Conservation (phyloP, 305 asterid species). For the Euphrasia arctica region DNA sequence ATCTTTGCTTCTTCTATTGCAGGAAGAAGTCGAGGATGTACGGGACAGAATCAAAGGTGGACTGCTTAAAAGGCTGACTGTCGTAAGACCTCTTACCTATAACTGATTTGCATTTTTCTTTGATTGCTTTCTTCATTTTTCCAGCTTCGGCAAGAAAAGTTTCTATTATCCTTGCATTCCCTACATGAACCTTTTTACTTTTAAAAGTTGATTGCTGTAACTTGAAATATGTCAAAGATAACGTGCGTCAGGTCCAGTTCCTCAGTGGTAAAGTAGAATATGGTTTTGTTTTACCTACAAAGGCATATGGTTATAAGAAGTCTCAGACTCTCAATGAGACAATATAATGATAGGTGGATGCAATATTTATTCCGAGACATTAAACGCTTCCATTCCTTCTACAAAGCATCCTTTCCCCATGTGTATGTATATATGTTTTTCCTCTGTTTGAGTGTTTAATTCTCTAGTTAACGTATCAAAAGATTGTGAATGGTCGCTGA, state of each 20-base stretch:
- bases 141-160: slow-evolving; percentile 2
- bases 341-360: not conserved
- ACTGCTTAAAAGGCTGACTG: slow-evolving; percentile 54
- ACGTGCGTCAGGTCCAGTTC: slow-evolving; percentile 15
- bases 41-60: slow-evolving; percentile 71
- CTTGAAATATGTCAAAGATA: slow-evolving; percentile 4
- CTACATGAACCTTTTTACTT: slow-evolving; percentile 11
- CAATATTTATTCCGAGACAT: not conserved
- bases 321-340: not conserved
- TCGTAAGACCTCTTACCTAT: slow-evolving; percentile 52
- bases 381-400: slow-evolving; percentile 11
- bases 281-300: not conserved
- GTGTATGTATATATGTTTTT: not conserved
- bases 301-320: slow-evolving; percentile 18
- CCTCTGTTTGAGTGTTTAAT: not conserved
- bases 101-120: slow-evolving; percentile 23
- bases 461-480: not conserved
- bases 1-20: slow-evolving; percentile 32
- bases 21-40: slow-evolving; percentile 85
- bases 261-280: slow-evolving; percentile 6
- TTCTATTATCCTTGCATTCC: slow-evolving; percentile 19
- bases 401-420: slow-evolving; percentile 2
- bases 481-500: slow-evolving; percentile 6
- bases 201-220: not conserved
- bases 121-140: slow-evolving; percentile 14